Evolutionary conservation across 495 filamentous ascomycete species (phyloP), one percentile per base, ranked within the genome.

Genomic region (Penicillium lagena): DNA sequence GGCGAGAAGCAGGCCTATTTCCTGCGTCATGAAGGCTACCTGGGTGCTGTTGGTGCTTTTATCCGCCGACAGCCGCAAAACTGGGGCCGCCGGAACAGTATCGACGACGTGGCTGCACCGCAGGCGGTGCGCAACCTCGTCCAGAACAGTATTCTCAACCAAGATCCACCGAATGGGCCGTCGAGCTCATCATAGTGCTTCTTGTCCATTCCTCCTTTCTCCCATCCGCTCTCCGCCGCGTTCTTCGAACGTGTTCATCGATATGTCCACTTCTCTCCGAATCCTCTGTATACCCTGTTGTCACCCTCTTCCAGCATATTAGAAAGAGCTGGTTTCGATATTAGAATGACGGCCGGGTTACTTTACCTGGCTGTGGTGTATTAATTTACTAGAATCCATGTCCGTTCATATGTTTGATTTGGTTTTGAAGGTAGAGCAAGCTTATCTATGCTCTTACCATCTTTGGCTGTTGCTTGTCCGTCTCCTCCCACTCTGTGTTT

Each of bases 41-140:
- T 98, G 1, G 93, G 93, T n/a, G 85, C 93, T 10, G 93, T 97
- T 1, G 93, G 93, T 7, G 93, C 91, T 0, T 98, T 98, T 62
- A 64, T 98, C 35, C 93, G 89, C 62, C 75, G 89, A 29, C 89
- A 95, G 63, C 91, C 93, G 1, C 75, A 70, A 37, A 95, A 95
- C 55, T 97, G 91, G 91, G 91, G 91, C 2, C 76, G 91, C 40
- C 72, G 91, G 47, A 86, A 84, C 31, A 93, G 87, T 54, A 52
- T 82, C 13, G 80, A 83, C 39, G 74, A 76, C 13, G 45, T 61
- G 29, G 46, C 46, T n/a, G 46, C 56, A 43, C 55, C 59, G 42
- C 60, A 64, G 47, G 57, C 62, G 55, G 58, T 61, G 12, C 47
- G 52, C 30, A 61, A 54, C 37, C 45, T 61, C 43, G 58, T 41